Percentiles rank a stretch among this genome's conserved stretches.
These are phyloP conservation scores for Euryodendron excelsum DNA, from an alignment of 148 eudicot genomes.

Conservation along the genomic window DNA sequence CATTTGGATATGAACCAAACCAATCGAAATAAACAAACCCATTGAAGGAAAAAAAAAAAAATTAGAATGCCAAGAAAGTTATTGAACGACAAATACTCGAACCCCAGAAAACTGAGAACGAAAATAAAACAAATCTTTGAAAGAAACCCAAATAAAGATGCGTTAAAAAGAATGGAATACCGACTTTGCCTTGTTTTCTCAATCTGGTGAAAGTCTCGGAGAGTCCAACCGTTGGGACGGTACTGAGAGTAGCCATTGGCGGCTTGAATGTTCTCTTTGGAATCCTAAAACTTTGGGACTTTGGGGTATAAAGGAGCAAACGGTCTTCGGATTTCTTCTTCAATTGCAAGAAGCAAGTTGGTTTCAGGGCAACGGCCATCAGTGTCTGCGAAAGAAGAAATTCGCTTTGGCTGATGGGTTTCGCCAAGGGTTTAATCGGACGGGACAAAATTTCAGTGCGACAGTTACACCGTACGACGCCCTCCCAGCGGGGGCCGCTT, in stretches of 20 bases:
- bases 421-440: not conserved
- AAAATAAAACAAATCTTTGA: not conserved
- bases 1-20: not conserved
- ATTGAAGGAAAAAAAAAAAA: not conserved
- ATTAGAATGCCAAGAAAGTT: not conserved
- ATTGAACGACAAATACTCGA: not conserved
- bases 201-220: constrained; percentile 71
- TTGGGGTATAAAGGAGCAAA: not conserved
- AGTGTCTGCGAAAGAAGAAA: not conserved
- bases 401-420: too few species aligned
- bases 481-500: too few species aligned
- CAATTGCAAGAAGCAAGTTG: constrained; percentile 31
- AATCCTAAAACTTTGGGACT: constrained; percentile 13
- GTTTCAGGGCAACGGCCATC: constrained; percentile 44
- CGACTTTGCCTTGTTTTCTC: constrained; percentile 62
- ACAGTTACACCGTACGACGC: too few species aligned
- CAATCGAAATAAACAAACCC: not conserved
- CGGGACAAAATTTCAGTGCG: too few species aligned
- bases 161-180: not conserved
- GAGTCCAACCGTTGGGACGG: constrained; percentile 46
- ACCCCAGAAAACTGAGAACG: not conserved
- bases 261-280: constrained; percentile 16
- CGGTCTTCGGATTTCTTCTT: constrained; percentile 29
- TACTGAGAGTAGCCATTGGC: constrained; percentile 51
- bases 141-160: not conserved